These are phyloP conservation scores for Sporobolomyces roseus DNA, from an alignment of 768 basidiomycete genomes.

Conservation along the genomic window DNA sequence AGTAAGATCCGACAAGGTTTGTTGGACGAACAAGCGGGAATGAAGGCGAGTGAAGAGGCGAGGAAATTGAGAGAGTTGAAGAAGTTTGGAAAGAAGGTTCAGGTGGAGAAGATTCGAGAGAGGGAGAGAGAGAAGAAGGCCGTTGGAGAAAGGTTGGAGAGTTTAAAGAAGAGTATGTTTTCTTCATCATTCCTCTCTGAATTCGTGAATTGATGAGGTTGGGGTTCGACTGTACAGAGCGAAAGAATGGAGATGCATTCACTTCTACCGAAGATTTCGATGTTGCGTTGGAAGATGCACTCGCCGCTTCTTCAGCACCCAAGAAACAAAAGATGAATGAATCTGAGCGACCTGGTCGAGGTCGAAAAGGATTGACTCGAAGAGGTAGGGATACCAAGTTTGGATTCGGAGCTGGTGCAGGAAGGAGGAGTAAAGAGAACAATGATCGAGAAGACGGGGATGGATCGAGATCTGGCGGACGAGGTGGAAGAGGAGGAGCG, in stretches of 20 bases:
- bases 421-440: constrained; percentile 43
- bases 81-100: constrained; percentile 97
- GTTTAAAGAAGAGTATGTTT: constrained; percentile 67
- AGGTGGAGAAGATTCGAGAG: constrained; percentile 88
- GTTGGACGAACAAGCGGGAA: constrained; percentile 77
- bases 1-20: constrained; percentile 86
- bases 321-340: constrained; percentile 55
- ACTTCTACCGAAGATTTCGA: constrained; percentile 70
- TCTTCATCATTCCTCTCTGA: not conserved
- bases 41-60: constrained; percentile 88
- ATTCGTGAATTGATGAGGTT: not conserved
- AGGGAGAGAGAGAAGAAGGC: constrained; percentile 84
- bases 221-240: constrained; percentile 57
- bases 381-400: constrained; percentile 71
- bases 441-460: constrained; percentile 21
- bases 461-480: constrained; percentile 1
- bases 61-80: constrained; percentile 88
- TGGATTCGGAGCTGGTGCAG: constrained; percentile 56
- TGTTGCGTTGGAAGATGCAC: constrained; percentile 84
- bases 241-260: constrained; percentile 66
- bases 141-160: constrained; percentile 63
- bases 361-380: constrained; percentile 55
- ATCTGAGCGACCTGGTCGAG: constrained; percentile 37
- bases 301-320: constrained; percentile 52
- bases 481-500: not conserved